These are phyloP conservation scores for Astrothelium macrocarpum DNA, from an alignment of 495 filamentous ascomycete species.

Conservation along the genomic window DNA sequence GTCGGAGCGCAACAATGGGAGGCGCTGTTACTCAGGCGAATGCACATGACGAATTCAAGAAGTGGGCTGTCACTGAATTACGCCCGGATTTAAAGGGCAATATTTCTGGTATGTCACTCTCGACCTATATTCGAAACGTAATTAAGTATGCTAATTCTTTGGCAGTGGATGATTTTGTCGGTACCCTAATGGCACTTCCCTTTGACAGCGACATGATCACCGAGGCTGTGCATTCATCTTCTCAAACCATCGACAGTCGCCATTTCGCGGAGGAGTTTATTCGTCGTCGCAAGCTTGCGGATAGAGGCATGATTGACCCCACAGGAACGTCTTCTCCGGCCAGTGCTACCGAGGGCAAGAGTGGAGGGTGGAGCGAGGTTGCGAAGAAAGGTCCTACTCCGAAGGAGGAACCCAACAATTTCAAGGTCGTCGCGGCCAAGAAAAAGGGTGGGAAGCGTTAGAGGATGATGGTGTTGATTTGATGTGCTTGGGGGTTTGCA, in stretches of 20 bases:
- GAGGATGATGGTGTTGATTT: conserved; percentile 2
- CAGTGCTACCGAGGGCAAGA: conserved; percentile 37
- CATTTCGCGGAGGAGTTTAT: conserved; percentile 94
- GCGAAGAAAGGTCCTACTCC: conserved; percentile 71
- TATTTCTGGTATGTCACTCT: conserved; percentile 44
- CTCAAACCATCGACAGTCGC: conserved; percentile 76
- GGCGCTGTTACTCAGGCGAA: conserved; percentile 38
- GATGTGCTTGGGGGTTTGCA: background rate
- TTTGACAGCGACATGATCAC: conserved; percentile 70
- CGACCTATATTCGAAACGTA: background rate
- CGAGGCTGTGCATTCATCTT: conserved; percentile 77
- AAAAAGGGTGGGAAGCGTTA: conserved; percentile 63
- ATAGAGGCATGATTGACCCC: conserved; percentile 70
- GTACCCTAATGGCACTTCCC: conserved; percentile 62
- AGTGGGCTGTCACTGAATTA: conserved; percentile 76
- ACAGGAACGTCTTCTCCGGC: conserved; percentile 16
- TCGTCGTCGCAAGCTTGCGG: conserved; percentile 80
- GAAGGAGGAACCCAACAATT: conserved; percentile 48
- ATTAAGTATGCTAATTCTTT: conserved; percentile 14
- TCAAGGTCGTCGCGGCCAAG: conserved; percentile 82
- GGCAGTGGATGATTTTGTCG: conserved; percentile 72
- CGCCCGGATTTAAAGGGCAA: conserved; percentile 48
- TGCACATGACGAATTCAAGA: conserved; percentile 78
- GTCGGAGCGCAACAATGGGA: conserved; percentile 34
- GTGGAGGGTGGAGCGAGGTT: conserved; percentile 90